phyloP scores from a whole-genome alignment of 768 basidiomycete genomes.

The Lyophyllum decastes region DNA sequence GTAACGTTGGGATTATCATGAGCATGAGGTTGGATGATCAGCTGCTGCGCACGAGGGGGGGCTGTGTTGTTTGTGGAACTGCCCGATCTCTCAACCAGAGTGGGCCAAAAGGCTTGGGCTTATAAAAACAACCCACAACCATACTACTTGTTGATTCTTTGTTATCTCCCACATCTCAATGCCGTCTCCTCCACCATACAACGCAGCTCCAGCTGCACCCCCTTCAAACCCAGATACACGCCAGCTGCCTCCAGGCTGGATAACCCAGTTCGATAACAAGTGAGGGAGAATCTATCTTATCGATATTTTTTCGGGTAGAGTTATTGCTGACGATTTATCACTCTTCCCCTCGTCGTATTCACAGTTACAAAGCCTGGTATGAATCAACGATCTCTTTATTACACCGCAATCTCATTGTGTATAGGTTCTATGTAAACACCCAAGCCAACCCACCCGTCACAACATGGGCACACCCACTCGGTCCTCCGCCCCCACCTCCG shows the following conservation, averaged over 20 bases:
- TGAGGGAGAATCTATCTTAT: conserved; percentile 30
- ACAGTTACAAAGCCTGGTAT: conserved; percentile 69
- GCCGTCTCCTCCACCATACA: conserved; percentile 37
- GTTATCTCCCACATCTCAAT: background rate
- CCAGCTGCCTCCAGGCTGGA: conserved; percentile 68
- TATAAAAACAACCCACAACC: conserved; percentile 2
- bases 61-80: conserved; percentile 10
- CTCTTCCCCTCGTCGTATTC: conserved; percentile 9
- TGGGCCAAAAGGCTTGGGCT: background rate
- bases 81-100: too few species aligned
- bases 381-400: conserved; percentile 10
- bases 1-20: too few species aligned
- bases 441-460: conserved; percentile 59
- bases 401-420: too few species aligned
- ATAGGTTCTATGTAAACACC: conserved; percentile 81
- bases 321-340: conserved; percentile 5
- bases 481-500: conserved; percentile 43
- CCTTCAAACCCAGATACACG: conserved; percentile 56
- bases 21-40: too few species aligned
- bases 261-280: conserved; percentile 67
- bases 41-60: conserved; percentile 9
- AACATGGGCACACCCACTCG: conserved; percentile 73
- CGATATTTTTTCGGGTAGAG: conserved; percentile 15
- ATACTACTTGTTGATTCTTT: background rate
- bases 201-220: conserved; percentile 35